Conservation (phyloP, 768 basidiomycete species). For the Xerocomellus dryophilus region DNA sequence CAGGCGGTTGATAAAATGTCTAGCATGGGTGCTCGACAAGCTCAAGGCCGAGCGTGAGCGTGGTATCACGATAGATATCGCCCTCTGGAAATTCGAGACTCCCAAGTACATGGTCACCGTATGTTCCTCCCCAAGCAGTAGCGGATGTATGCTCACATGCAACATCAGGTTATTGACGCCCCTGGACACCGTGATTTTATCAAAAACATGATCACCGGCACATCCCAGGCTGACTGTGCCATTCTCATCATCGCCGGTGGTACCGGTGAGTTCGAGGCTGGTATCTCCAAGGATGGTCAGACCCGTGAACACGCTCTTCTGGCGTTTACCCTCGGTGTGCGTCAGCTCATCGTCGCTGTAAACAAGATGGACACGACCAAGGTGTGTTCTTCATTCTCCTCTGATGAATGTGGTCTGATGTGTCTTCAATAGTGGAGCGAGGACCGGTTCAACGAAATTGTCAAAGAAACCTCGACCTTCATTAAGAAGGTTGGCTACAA, state of each 20-base stretch:
- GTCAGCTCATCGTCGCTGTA: constrained; percentile 99
- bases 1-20: constrained; percentile 28
- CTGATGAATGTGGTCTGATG: neutral
- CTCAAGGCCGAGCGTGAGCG: constrained; percentile 99
- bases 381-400: constrained; percentile 38
- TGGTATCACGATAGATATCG: constrained; percentile 99
- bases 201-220: constrained; percentile 99
- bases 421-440: constrained; percentile 78
- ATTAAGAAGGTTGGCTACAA: constrained; percentile 99
- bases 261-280: constrained; percentile 99
- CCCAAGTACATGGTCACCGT: constrained; percentile 94
- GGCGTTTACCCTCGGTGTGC: constrained; percentile 99
- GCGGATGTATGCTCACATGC: neutral
- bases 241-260: constrained; percentile 99
- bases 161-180: constrained; percentile 89
- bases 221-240: constrained; percentile 99
- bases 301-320: constrained; percentile 99
- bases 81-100: constrained; percentile 99
- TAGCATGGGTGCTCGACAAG: constrained; percentile 99
- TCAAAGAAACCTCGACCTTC: constrained; percentile 97
- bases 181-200: constrained; percentile 99
- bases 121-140: constrained; percentile 26
- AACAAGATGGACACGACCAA: constrained; percentile 99
- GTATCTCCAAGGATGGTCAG: constrained; percentile 99
- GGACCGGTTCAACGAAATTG: constrained; percentile 99